These are phyloP conservation scores for Populus deltoides DNA, from an alignment of 345 rosid genomes.

Conservation along the genomic window DNA sequence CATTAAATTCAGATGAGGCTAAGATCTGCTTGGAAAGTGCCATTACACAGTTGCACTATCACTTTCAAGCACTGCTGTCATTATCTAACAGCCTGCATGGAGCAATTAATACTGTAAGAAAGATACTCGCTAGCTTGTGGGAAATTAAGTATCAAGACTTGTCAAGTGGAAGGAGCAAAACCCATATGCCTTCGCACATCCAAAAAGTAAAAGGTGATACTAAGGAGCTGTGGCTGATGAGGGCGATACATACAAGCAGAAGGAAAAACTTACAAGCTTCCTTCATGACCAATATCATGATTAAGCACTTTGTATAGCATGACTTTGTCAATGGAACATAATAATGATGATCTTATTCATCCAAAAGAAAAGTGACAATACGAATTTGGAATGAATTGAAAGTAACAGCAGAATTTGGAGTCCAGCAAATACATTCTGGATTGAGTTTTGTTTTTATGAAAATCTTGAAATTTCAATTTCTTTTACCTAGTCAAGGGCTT, in stretches of 20 bases:
- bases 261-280: neutral
- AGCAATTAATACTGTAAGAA: neutral
- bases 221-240: too few species aligned
- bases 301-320: neutral
- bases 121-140: neutral
- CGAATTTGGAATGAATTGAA: neutral
- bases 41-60: constrained; percentile 11
- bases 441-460: neutral
- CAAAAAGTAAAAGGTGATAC: too few species aligned
- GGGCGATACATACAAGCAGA: too few species aligned
- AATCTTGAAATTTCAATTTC: neutral
- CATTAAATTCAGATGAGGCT: constrained; percentile 22
- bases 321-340: neutral
- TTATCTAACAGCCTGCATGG: neutral
- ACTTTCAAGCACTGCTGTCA: constrained; percentile 8
- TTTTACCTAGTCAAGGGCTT: neutral
- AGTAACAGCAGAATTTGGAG: neutral
- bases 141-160: neutral
- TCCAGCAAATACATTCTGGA: neutral
- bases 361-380: neutral
- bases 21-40: constrained; percentile 12
- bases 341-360: neutral
- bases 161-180: neutral
- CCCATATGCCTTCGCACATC: too few species aligned
- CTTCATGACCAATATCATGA: neutral